Conservation (phyloP, 805 yeast genomes). For the Candida argentea region DNA sequence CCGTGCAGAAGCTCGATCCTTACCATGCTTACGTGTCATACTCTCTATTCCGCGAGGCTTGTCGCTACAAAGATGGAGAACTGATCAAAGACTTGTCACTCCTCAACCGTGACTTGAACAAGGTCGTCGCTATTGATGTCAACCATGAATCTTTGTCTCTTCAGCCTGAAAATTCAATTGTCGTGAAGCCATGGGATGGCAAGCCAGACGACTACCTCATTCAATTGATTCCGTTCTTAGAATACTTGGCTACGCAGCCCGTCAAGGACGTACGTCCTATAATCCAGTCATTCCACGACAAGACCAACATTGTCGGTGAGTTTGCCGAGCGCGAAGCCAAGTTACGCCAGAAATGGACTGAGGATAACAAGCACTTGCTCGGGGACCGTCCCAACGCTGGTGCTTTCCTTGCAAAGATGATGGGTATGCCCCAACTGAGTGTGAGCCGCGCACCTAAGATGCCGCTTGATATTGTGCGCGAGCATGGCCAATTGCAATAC, state of each 20-base stretch:
- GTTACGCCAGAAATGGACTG: slow-evolving; percentile 62
- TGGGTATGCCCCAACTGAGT: slow-evolving; percentile 45
- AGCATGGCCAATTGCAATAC: slow-evolving; percentile 86
- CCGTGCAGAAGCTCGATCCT: slow-evolving; percentile 87
- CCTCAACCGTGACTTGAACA: slow-evolving; percentile 82
- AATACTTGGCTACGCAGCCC: slow-evolving; percentile 83
- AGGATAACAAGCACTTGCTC: slow-evolving; percentile 26
- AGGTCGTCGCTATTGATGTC: slow-evolving; percentile 72
- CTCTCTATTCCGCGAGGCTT: slow-evolving; percentile 83
- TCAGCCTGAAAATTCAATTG: slow-evolving; percentile 93
- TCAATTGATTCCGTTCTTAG: slow-evolving; percentile 82
- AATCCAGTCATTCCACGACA: slow-evolving; percentile 60
- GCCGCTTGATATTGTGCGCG: slow-evolving; percentile 85
- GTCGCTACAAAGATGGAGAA: slow-evolving; percentile 81
- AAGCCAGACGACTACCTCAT: slow-evolving; percentile 70
- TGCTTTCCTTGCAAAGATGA: slow-evolving; percentile 46
- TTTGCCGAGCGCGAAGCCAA: slow-evolving; percentile 67
- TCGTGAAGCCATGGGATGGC: slow-evolving; percentile 82
- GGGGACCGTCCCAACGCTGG: slow-evolving; percentile 29
- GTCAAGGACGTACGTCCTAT: slow-evolving; percentile 86
- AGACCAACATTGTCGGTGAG: slow-evolving; percentile 62
- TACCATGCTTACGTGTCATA: slow-evolving; percentile 81
- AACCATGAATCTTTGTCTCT: slow-evolving; percentile 59
- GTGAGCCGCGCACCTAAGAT: slow-evolving; percentile 48
- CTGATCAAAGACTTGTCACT: slow-evolving; percentile 82